phyloP scores from a whole-genome alignment of 2,329 filamentous ascomycete genomes.

The Mycosphaerella sp. region DNA sequence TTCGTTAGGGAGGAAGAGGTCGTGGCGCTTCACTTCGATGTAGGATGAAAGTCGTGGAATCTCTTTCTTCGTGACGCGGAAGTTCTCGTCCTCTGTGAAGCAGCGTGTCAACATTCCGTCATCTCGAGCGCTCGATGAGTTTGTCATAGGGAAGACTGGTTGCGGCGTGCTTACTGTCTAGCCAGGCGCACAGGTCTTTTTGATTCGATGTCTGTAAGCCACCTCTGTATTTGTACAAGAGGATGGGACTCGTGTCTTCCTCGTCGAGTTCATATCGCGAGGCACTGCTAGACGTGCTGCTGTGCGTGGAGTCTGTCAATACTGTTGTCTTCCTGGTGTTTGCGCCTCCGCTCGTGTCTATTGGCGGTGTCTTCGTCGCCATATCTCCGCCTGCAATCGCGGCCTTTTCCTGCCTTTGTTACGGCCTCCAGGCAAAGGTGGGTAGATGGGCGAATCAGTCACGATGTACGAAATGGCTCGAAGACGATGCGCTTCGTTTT shows the following conservation, averaged over 20 bases:
- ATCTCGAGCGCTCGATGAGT: background rate
- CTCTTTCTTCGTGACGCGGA: slow-evolving; percentile 43
- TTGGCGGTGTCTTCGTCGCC: slow-evolving; percentile 8
- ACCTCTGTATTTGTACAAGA: slow-evolving; percentile 39
- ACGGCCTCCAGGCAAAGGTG: slow-evolving; percentile 15
- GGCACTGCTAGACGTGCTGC: slow-evolving; percentile 37
- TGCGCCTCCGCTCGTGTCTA: slow-evolving; percentile 9
- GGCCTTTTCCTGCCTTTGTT: background rate
- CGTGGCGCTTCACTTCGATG: slow-evolving; percentile 43
- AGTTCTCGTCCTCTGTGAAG: slow-evolving; percentile 36
- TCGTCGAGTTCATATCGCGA: slow-evolving; percentile 41
- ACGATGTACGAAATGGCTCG: slow-evolving; percentile 3
- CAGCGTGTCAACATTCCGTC: background rate
- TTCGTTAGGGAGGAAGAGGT: slow-evolving; percentile 40
- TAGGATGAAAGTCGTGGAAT: slow-evolving; percentile 44
- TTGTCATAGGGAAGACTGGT: background rate
- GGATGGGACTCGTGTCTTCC: slow-evolving; percentile 38
- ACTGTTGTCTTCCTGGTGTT: slow-evolving; percentile 34
- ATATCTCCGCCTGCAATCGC: background rate
- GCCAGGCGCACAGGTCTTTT: slow-evolving; percentile 38
- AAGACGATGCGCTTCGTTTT: slow-evolving; percentile 6
- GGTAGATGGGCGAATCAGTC: slow-evolving; percentile 12
- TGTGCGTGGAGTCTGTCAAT: slow-evolving; percentile 41
- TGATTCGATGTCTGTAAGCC: slow-evolving; percentile 41
- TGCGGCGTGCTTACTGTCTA: slow-evolving; percentile 30